Base-by-base conservation (phyloP, 2,329 filamentous ascomycete species). In the Colletotrichum spinosum region DNA sequence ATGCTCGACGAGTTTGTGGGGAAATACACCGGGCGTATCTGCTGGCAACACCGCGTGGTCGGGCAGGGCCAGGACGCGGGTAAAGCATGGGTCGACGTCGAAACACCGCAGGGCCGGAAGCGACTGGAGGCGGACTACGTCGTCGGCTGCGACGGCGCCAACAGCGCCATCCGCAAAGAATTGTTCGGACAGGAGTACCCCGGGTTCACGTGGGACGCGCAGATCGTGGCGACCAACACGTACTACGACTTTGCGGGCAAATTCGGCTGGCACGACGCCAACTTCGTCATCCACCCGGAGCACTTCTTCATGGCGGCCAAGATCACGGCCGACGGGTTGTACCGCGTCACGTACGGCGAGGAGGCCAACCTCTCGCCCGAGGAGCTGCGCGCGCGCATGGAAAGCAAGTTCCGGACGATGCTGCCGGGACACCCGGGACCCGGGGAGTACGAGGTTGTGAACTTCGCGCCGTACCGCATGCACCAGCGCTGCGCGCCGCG, bases 281-380 rank as follows among this genome's bases (percentile, higher is more conserved):
- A 88, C 72, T 89, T 89, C 72, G 85, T 88, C 68, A 80, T 89
- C 38, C 82, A 90, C 68, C 87, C 87, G 0, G 83, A 86, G 25
- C 80, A 90, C 70, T 90, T 86, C 74, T 82, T 75, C 56, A 88
- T 90, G 86, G 86, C 86, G 2, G 87, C 88, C 2, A 83, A 80
- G 46, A 86, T 90, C 67, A 86, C 83, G 1, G 77, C 76, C 2
- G 86, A 89, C 58, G 86, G 86, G 0, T 74, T 90, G 9, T 90
- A 88, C 78, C 84, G 88, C 12, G 84, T 90, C 41, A 88, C 88
- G 0, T 90, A 90, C 69, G 87, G 86, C 56, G 88, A 90, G 68
- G 76, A 76, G 1, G 78, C 81, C 0, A 83, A 82, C 2, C 78
- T 90, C 11, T 83, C 81, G 0, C 76, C 72, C 41, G 86, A 88